Evolutionary conservation across 2,329 filamentous ascomycete species (phyloP), one percentile per base, ranked within the genome.

Genomic region (Madurella mycetomatis): DNA sequence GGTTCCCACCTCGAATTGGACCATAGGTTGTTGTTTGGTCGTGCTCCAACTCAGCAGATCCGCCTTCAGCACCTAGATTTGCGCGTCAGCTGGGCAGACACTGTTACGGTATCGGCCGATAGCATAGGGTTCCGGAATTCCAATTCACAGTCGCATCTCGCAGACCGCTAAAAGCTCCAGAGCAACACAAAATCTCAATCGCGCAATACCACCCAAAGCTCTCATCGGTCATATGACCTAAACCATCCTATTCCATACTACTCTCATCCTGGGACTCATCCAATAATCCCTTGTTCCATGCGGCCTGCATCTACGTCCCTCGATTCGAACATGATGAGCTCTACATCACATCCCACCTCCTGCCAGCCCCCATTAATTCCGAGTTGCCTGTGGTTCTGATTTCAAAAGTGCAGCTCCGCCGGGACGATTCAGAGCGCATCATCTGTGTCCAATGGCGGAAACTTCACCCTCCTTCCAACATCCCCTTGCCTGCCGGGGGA

Each of bases 201-300:
- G 63, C 68, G 1, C 66, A 69, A 49, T 73, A 77, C 53, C 66
- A 74, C 41, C 47, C 64, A 2, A 61, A 61, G n/a, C 71, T 77
- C 49, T 50, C 41, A n/a, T 52, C 55, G 0, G 49, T 77, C 5
- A 62, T 71, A 39, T 72, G 73, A 9, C 37, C 60, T 4, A 56
- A 57, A 2, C 69, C 71, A 7, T 65, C 57, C 1, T 70, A 72
- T 49, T 72, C 73, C 3, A 69, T 76, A 13, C 65, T 78, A 9
- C 67, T 78, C 25, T 73, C 73, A 5, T 71, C 74, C 0, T 59
- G 65, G 4, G 67, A 70, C 25, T 63, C 67, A 5, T 73, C 72
- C 19, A 67, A 68, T 15, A 76, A 73, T 40, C 72, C 75, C 8
- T 74, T 79, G 61, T 80, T 78, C 59, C 67, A 74, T 60, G 68